These are phyloP conservation scores for Artomyces pyxidatus DNA, from an alignment of 768 basidiomycete species.

Conservation along the genomic window DNA sequence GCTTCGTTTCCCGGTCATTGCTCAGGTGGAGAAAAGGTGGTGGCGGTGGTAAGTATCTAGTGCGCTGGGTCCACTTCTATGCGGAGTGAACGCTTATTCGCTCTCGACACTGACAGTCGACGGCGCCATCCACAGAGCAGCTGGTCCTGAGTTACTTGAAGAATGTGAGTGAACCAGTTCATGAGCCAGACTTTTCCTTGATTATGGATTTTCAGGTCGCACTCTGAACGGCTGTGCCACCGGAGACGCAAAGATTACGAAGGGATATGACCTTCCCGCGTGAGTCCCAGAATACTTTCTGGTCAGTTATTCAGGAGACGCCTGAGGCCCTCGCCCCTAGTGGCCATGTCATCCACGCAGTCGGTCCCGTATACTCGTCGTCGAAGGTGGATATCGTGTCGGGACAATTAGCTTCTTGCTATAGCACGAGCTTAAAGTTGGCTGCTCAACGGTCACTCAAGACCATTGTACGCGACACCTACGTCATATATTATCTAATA, in stretches of 20 bases:
- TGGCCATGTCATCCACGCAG: conserved; percentile 70
- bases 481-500: no score
- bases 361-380: conserved; percentile 62
- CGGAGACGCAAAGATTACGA: conserved; percentile 74
- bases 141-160: conserved; percentile 52
- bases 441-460: conserved; percentile 52
- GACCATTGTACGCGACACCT: conserved; percentile 46
- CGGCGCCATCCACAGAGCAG: conserved; percentile 73
- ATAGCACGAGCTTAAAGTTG: conserved; percentile 52
- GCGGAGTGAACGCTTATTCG: neutral
- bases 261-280: conserved; percentile 71
- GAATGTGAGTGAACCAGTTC: conserved; percentile 54
- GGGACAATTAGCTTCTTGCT: conserved; percentile 57
- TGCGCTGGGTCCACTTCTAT: no score
- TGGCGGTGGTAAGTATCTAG: conserved; percentile 53
- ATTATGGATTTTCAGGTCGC: conserved; percentile 25
- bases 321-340: conserved; percentile 25
- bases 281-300: conserved; percentile 30
- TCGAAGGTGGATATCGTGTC: conserved; percentile 36
- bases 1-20: neutral
- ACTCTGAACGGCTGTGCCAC: conserved; percentile 58
- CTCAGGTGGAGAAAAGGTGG: conserved; percentile 41
- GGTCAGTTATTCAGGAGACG: neutral
- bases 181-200: neutral
- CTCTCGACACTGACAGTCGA: conserved; percentile 57